A percentile compares a stretch with the other conserved stretches of the same genome.
Conservation (phyloP, 2,329 filamentous ascomycete genomes). For the Dendryphion nanum region DNA sequence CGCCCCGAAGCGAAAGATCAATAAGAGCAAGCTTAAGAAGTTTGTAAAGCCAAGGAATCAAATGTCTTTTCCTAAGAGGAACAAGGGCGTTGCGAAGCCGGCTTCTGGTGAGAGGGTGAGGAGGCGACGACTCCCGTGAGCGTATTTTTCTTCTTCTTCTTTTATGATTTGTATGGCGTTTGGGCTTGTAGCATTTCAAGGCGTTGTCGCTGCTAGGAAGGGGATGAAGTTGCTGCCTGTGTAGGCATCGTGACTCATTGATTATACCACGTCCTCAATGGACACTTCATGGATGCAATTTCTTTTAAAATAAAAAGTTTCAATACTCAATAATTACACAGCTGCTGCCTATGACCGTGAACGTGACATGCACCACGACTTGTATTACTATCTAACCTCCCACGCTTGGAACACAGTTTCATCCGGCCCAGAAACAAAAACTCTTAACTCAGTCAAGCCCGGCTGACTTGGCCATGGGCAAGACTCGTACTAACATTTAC, state of each 20-base stretch:
- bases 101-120: slow-evolving; percentile 27
- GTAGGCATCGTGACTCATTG: slow-evolving; percentile 10
- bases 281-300: slow-evolving; percentile 1
- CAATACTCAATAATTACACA: no score
- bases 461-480: no score
- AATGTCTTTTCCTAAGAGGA: slow-evolving; percentile 5
- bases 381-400: no score
- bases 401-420: no score
- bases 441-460: no score
- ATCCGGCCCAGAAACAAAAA: no score
- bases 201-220: slow-evolving; percentile 13
- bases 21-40: slow-evolving; percentile 1
- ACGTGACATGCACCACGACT: no score
- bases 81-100: slow-evolving; percentile 35
- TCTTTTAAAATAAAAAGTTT: background rate
- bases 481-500: no score
- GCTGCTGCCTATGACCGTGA: no score
- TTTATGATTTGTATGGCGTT: slow-evolving; percentile 11
- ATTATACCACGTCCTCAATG: slow-evolving; percentile 27
- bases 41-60: background rate
- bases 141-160: background rate
- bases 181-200: slow-evolving; percentile 19
- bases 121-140: slow-evolving; percentile 5
- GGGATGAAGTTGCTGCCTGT: slow-evolving; percentile 11
- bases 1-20: slow-evolving; percentile 10